Conservation (phyloP, 805 yeast species). For the Starmerella stellata region DNA sequence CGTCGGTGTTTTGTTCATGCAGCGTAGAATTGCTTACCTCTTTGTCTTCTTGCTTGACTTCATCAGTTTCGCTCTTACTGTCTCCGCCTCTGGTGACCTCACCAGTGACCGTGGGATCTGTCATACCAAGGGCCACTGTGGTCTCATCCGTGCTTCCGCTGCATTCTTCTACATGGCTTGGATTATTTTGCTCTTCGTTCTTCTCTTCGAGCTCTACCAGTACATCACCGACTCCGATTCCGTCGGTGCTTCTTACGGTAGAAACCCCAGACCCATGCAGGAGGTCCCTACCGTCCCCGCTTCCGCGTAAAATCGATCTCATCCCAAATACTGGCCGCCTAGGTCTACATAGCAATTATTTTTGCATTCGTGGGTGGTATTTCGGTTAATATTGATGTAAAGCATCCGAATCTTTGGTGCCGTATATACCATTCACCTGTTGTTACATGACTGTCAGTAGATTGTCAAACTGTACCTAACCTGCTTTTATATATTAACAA, state of each 20-base stretch:
- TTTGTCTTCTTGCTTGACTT: slow-evolving; percentile 8
- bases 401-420: slow-evolving; percentile 1
- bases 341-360: neutral
- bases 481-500: no score
- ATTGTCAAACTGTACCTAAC: no score
- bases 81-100: slow-evolving; percentile 11
- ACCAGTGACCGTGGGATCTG: slow-evolving; percentile 9
- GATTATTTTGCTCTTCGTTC: slow-evolving; percentile 9
- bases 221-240: slow-evolving; percentile 1
- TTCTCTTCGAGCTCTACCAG: slow-evolving; percentile 10
- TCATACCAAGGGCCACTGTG: slow-evolving; percentile 11
- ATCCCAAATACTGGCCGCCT: neutral
- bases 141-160: slow-evolving; percentile 8
- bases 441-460: no score
- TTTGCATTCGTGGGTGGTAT: neutral
- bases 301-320: neutral
- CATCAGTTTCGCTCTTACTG: slow-evolving; percentile 10
- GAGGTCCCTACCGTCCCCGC: neutral
- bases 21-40: neutral
- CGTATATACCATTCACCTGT: neutral
- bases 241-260: slow-evolving; percentile 1
- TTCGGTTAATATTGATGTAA: slow-evolving; percentile 1
- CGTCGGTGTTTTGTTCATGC: slow-evolving; percentile 3
- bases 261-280: neutral
- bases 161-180: slow-evolving; percentile 15